A percentile compares a stretch with the other conserved stretches of the same genome.
Evolutionary conservation across 225 moss, liverwort and hornwort genomes (phyloP).

Genomic region (Rhytidiadelphus loreus): DNA sequence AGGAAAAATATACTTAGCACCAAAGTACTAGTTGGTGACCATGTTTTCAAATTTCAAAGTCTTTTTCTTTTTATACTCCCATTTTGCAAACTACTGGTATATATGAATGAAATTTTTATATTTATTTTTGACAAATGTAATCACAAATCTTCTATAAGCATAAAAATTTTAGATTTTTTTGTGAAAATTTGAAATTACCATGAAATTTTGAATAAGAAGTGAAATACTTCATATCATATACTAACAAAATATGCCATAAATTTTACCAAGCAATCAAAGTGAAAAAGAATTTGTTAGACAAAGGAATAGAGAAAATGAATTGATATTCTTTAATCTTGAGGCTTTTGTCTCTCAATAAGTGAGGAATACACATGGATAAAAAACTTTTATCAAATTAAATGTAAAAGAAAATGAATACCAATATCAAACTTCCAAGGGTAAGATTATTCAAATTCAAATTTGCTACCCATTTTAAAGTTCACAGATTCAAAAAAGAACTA

Average conservation of each 20-base stretch:
- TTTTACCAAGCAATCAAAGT: neutral
- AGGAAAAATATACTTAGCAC: no score
- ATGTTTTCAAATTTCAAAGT: no score
- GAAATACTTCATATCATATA: no score
- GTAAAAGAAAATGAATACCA: no score
- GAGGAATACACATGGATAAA: neutral
- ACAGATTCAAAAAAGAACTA: rapidly evolving
- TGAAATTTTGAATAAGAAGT: no score
- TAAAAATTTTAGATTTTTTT: neutral
- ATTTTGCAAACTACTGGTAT: neutral
- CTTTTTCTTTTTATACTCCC: neutral
- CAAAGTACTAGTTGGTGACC: no score
- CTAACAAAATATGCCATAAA: neutral
- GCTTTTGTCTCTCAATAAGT: neutral
- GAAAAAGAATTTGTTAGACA: neutral
- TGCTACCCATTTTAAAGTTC: rapidly evolving
- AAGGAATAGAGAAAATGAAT: neutral
- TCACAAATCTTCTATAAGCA: no score
- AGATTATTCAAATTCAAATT: neutral
- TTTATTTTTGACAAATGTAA: neutral
- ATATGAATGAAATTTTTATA: neutral
- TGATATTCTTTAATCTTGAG: neutral
- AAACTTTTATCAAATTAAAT: no score
- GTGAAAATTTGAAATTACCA: neutral
- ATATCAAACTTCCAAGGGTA: neutral